These are phyloP conservation scores for Termitomyces sp. DNA, from an alignment of 768 basidiomycete species.

Conservation along the genomic window DNA sequence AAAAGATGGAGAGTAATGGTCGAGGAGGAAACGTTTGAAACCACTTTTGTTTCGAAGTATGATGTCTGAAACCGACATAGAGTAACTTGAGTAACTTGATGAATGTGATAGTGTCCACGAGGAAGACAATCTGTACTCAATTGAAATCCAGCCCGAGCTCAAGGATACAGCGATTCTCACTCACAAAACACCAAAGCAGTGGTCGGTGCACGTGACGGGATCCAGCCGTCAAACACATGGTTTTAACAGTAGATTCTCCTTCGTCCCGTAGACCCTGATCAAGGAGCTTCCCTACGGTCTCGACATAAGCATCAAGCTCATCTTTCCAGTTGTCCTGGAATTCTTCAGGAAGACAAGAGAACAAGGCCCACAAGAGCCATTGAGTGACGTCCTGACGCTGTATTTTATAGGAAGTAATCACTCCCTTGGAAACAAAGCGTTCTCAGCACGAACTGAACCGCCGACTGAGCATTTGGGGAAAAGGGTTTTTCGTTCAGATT, in stretches of 20 bases:
- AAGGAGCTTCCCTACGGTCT: constrained; percentile 33
- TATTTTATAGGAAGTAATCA: constrained; percentile 49
- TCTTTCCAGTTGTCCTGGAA: constrained; percentile 36
- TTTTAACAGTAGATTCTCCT: constrained; percentile 30
- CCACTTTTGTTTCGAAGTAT: constrained; percentile 32
- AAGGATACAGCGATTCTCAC: too few species aligned
- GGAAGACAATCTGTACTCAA: too few species aligned
- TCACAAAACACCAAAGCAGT: too few species aligned
- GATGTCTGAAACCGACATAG: constrained; percentile 50
- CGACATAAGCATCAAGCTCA: constrained; percentile 47
- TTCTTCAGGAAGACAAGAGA: constrained; percentile 34
- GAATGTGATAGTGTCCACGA: too few species aligned
- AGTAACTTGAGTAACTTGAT: too few species aligned
- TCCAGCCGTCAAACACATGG: too few species aligned
- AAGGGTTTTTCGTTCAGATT: too few species aligned
- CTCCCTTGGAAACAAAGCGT: constrained; percentile 35
- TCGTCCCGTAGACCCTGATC: constrained; percentile 40
- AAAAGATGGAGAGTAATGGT: constrained; percentile 38
- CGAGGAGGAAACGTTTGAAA: constrained; percentile 52
- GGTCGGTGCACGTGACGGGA: too few species aligned
- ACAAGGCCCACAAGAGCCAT: constrained; percentile 70
- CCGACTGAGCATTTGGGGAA: too few species aligned
- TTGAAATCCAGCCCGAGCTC: too few species aligned
- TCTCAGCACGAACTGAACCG: too few species aligned
- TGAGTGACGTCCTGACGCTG: constrained; percentile 37